phyloP scores from a whole-genome alignment of 2,329 filamentous ascomycete species.

The Trichophyton verrucosum region DNA sequence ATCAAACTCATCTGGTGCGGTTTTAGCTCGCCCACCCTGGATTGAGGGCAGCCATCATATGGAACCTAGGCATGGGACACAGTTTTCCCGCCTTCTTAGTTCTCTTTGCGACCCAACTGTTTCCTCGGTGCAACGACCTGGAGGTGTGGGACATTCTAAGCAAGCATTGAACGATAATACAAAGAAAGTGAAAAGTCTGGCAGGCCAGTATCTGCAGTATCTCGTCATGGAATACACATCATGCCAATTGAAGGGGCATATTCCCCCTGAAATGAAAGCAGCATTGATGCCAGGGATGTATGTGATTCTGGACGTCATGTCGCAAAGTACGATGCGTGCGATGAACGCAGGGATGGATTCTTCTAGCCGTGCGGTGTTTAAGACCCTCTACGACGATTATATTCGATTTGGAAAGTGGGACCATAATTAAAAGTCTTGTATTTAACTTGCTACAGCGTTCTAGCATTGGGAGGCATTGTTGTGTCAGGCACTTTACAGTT shows the following conservation, averaged over 20 bases:
- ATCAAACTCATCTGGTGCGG: slow-evolving; percentile 5
- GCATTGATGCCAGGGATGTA: slow-evolving; percentile 42
- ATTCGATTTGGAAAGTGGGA: slow-evolving; percentile 37
- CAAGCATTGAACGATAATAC: slow-evolving; percentile 46
- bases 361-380: slow-evolving; percentile 41
- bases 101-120: slow-evolving; percentile 50
- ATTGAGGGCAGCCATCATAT: slow-evolving; percentile 16
- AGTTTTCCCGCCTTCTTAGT: slow-evolving; percentile 45
- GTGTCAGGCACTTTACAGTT: background rate
- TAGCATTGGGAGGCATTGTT: background rate
- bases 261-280: slow-evolving; percentile 42
- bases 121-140: slow-evolving; percentile 37
- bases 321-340: slow-evolving; percentile 37
- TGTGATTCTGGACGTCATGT: slow-evolving; percentile 42
- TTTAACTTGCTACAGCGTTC: background rate
- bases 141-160: slow-evolving; percentile 24
- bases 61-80: slow-evolving; percentile 34
- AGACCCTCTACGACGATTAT: slow-evolving; percentile 43
- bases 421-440: slow-evolving; percentile 23
- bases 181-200: slow-evolving; percentile 45
- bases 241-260: slow-evolving; percentile 38
- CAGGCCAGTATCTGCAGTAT: slow-evolving; percentile 46
- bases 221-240: slow-evolving; percentile 46
- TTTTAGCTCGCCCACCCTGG: slow-evolving; percentile 16
- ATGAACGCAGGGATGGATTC: slow-evolving; percentile 42